Conservation (phyloP, 139 green algal genomes). For the Chlorella sp. region DNA sequence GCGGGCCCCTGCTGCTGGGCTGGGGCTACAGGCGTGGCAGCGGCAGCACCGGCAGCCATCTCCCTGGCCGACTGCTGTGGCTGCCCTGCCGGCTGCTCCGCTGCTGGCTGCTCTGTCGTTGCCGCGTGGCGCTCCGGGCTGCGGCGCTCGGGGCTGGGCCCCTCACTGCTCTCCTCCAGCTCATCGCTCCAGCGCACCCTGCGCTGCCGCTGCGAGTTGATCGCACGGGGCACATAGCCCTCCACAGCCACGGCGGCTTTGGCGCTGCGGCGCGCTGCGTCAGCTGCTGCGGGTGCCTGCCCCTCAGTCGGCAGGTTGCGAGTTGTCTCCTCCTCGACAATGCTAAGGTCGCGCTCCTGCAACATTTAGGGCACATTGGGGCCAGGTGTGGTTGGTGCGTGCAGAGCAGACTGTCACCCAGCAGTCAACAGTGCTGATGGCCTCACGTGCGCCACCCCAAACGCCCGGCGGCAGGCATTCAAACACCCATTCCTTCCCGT, state of each 20-base stretch:
- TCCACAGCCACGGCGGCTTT: slow-evolving; percentile 29
- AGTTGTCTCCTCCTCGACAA: slow-evolving; percentile 22
- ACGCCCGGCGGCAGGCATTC: too few species aligned
- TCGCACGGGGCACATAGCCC: slow-evolving; percentile 43
- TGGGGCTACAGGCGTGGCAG: too few species aligned
- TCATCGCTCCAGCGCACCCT: slow-evolving; percentile 35
- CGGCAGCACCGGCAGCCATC: too few species aligned
- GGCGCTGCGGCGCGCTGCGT: not conserved
- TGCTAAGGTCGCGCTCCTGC: slow-evolving; percentile 25
- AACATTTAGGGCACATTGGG: not conserved
- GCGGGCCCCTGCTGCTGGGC: not conserved
- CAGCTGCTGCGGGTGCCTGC: too few species aligned
- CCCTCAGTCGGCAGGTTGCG: not conserved
- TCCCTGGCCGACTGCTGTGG: not conserved
- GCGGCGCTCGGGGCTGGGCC: too few species aligned
- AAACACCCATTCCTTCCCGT: not conserved
- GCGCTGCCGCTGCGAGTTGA: slow-evolving; percentile 14
- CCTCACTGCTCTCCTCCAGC: not conserved
- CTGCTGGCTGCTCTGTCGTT: not conserved
- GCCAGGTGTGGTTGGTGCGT: too few species aligned
- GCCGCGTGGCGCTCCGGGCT: not conserved
- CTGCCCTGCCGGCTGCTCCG: not conserved
- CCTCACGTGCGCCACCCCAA: too few species aligned
- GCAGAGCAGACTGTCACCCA: too few species aligned
- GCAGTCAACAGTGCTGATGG: too few species aligned